A percentile compares a stretch with the other conserved stretches of the same genome.
phyloP scores from a whole-genome alignment of 306 rosid genomes.

The Begonia masoniana region DNA sequence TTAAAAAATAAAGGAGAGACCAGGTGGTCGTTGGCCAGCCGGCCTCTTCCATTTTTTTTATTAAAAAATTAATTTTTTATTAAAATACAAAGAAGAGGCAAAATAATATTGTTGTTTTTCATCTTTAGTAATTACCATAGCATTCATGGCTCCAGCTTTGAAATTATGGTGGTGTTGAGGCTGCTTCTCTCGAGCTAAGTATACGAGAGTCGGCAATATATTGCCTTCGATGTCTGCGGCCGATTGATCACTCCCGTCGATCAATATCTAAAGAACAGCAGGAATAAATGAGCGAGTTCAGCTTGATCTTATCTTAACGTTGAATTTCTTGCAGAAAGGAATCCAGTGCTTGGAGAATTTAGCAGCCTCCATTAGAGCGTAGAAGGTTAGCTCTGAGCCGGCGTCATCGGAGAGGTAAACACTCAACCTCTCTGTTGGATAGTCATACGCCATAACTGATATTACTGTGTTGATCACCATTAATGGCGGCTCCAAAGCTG shows the following conservation, averaged over 20 bases:
- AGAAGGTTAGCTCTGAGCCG: slow-evolving; percentile 50
- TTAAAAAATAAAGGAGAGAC: too few relatives aligned
- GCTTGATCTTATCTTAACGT: slow-evolving; percentile 48
- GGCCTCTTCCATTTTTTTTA: too few relatives aligned
- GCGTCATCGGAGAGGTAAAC: slow-evolving; percentile 82
- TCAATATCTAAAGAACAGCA: slow-evolving; percentile 31
- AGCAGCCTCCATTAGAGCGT: slow-evolving; percentile 55
- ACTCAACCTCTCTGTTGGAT: too few relatives aligned
- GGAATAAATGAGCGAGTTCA: not conserved
- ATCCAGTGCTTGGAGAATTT: slow-evolving; percentile 53
- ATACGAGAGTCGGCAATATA: slow-evolving; percentile 53
- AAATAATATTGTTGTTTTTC: too few relatives aligned
- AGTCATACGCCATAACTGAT: too few relatives aligned
- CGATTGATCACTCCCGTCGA: slow-evolving; percentile 42
- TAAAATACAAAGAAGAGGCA: too few relatives aligned
- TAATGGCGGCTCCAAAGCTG: slow-evolving; percentile 52
- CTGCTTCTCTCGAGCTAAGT: too few relatives aligned
- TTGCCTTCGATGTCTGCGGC: slow-evolving; percentile 40
- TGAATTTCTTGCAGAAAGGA: too few relatives aligned
- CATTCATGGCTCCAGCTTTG: slow-evolving; percentile 83
- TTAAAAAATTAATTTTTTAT: too few relatives aligned
- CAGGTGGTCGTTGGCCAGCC: too few relatives aligned
- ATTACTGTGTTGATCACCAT: slow-evolving; percentile 73
- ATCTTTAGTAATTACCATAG: slow-evolving; percentile 33
- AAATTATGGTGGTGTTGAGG: slow-evolving; percentile 44